phyloP scores from a whole-genome alignment of 495 filamentous ascomycete species.

The Tuber microsphaerosporum region DNA sequence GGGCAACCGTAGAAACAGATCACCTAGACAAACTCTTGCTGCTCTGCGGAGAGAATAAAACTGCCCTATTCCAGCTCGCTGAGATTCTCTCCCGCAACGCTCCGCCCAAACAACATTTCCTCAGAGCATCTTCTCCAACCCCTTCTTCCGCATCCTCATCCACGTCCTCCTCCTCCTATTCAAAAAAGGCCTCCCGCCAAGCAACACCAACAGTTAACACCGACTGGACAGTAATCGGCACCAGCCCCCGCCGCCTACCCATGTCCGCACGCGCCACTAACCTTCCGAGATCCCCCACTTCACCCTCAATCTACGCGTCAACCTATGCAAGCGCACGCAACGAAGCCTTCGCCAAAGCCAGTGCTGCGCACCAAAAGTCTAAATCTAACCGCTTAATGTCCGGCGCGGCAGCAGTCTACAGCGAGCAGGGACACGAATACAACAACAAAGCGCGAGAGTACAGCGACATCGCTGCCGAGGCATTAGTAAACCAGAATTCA shows the following conservation, averaged over 20 bases:
- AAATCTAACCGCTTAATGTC: constrained; percentile 61
- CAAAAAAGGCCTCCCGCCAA: constrained; percentile 48
- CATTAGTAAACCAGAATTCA: constrained; percentile 56
- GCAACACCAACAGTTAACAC: constrained; percentile 26
- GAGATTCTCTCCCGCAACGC: constrained; percentile 21
- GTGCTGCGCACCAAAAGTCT: constrained; percentile 55
- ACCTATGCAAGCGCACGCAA: constrained; percentile 33
- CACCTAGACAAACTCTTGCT: constrained; percentile 28
- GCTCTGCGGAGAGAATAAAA: constrained; percentile 33
- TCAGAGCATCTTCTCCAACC: constrained; percentile 50
- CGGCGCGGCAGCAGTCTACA: constrained; percentile 61
- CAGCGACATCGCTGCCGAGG: constrained; percentile 49
- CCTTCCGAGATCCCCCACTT: constrained; percentile 13
- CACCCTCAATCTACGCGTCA: constrained; percentile 16
- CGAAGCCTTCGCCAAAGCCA: constrained; percentile 55
- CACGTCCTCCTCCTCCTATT: constrained; percentile 52
- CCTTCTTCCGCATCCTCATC: constrained; percentile 51
- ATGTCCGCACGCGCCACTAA: constrained; percentile 20
- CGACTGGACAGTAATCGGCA: constrained; percentile 43
- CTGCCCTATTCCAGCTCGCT: constrained; percentile 31
- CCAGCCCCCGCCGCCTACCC: constrained; percentile 39
- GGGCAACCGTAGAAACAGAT: constrained; percentile 17
- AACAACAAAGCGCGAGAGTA: constrained; percentile 45
- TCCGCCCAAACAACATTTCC: constrained; percentile 1
- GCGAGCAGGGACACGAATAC: constrained; percentile 52